These are phyloP conservation scores for Candida incommunis DNA, from an alignment of 805 yeast species.

Conservation along the genomic window DNA sequence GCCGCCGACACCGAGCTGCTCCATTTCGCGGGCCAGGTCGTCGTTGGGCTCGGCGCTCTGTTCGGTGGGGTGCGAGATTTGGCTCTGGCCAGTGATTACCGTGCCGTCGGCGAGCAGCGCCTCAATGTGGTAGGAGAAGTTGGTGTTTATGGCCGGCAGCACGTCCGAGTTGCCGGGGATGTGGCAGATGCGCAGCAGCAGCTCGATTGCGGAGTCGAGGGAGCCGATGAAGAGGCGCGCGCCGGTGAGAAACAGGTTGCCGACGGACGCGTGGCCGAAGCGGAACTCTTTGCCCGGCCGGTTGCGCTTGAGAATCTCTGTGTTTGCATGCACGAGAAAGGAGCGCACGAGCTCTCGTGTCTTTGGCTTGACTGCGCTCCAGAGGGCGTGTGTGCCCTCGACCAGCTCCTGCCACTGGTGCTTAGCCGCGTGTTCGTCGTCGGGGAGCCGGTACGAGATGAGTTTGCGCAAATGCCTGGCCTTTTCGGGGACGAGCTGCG, in stretches of 20 bases:
- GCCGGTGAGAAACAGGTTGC: conserved; percentile 74
- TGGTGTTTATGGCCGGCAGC: conserved; percentile 72
- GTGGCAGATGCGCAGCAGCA: conserved; percentile 49
- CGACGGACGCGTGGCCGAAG: conserved; percentile 68
- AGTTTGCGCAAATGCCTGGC: conserved; percentile 24
- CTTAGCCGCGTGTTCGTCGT: conserved; percentile 37
- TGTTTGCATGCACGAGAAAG: conserved; percentile 65
- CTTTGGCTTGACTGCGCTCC: conserved; percentile 47
- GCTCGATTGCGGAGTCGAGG: conserved; percentile 69
- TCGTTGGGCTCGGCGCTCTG: not conserved
- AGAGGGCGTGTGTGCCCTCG: conserved; percentile 60
- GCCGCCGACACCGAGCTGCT: not conserved
- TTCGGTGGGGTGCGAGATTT: conserved; percentile 68
- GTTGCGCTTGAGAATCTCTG: conserved; percentile 57
- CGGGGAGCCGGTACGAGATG: conserved; percentile 37
- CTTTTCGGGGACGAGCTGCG: conserved; percentile 51
- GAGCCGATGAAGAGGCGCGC: conserved; percentile 73
- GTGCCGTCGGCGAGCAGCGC: conserved; percentile 58
- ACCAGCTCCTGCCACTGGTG: conserved; percentile 65
- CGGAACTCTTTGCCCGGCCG: conserved; percentile 48
- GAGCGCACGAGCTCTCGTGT: conserved; percentile 59
- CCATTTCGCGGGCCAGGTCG: not conserved
- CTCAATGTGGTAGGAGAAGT: conserved; percentile 74
- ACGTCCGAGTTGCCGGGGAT: conserved; percentile 41
- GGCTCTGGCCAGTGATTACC: conserved; percentile 79